Evolutionary conservation across 2,329 filamentous ascomycete species (phyloP), one percentile per base, ranked within the genome.

Genomic region (Paecilomyces sp.): DNA sequence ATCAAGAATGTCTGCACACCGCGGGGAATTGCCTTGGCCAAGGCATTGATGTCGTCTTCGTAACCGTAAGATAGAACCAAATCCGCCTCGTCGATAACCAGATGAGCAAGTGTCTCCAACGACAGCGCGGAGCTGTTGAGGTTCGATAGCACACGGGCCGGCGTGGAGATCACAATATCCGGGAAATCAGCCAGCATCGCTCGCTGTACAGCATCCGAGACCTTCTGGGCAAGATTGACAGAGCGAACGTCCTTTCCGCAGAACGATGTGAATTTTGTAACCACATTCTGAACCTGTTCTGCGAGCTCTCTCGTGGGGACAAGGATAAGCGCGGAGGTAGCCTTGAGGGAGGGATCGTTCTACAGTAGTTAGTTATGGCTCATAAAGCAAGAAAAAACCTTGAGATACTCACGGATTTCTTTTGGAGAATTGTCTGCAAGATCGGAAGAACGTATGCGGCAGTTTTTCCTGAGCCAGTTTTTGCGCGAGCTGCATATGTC

Each of bases 391-490:
- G 41, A 33, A 24, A 22, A 9, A 18, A 52, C 55, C 1, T 15
- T n/a, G 22, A 18, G 5, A 28, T 3, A n/a, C 72, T 59, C 74
- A 88, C 85, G 67, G 83, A 77, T 76, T 96, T 96, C 65, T 85
- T 85, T 71, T 88, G 90, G 59, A 99, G 78, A 62, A 96, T 90
- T 36, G 85, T 84, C 66, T 96, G 89, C 15, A 99, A 77, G n/a
- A 96, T 83, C 1, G 94, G 94, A 51, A 99, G 82, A 6, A 96
- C 80, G 72, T 97, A 97, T 56, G 94, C 93, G n/a, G 91, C 91
- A 11, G 94, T 99, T 81, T 99, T 99, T 66, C 94, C 94, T 3
- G 92, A 96, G 12, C 94, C 94, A 4, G 94, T 97, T 75, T 93
- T 95, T 41, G 93, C 91, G 70, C 93, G 92, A 58, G 92, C 92